Conservation (phyloP, 139 green algal genomes). For the Eudorina sp. region DNA sequence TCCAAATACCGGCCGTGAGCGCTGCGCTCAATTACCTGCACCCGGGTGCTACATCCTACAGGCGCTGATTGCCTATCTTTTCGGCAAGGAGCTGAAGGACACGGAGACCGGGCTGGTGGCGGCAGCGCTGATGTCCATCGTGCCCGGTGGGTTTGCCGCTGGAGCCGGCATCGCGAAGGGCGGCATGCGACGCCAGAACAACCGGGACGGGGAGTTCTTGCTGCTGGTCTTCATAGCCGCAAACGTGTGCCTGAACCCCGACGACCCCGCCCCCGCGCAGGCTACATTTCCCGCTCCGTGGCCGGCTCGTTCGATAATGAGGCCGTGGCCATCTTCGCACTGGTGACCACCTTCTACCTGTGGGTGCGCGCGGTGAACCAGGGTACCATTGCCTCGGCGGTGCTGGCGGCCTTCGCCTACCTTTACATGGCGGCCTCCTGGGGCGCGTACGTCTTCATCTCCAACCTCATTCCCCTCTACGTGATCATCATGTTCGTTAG, state of each 20-base stretch:
- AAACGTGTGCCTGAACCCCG: neutral
- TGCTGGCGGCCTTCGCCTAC: conserved; percentile 71
- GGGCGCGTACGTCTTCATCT: conserved; percentile 63
- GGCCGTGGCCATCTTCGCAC: conserved; percentile 76
- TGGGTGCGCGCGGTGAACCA: conserved; percentile 64
- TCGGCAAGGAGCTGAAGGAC: conserved; percentile 72
- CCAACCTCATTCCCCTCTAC: conserved; percentile 76
- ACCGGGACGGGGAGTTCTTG: neutral
- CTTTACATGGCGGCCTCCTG: conserved; percentile 80
- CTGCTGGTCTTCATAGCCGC: neutral
- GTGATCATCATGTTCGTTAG: conserved; percentile 71
- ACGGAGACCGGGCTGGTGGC: conserved; percentile 65
- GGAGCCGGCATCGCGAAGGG: no score
- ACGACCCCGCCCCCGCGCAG: conserved; percentile 6
- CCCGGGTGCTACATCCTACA: no score
- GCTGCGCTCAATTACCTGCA: no score
- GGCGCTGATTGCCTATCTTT: conserved; percentile 77
- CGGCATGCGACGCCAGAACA: neutral
- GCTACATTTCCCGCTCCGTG: conserved; percentile 82
- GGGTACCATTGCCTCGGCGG: conserved; percentile 60
- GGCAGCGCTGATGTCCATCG: conserved; percentile 70
- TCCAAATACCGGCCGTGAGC: no score
- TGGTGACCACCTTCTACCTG: conserved; percentile 80
- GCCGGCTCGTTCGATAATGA: conserved; percentile 84
- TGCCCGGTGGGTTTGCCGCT: conserved; percentile 65